Conservation (phyloP, 2,329 filamentous ascomycete genomes). For the Helotiales sp. region DNA sequence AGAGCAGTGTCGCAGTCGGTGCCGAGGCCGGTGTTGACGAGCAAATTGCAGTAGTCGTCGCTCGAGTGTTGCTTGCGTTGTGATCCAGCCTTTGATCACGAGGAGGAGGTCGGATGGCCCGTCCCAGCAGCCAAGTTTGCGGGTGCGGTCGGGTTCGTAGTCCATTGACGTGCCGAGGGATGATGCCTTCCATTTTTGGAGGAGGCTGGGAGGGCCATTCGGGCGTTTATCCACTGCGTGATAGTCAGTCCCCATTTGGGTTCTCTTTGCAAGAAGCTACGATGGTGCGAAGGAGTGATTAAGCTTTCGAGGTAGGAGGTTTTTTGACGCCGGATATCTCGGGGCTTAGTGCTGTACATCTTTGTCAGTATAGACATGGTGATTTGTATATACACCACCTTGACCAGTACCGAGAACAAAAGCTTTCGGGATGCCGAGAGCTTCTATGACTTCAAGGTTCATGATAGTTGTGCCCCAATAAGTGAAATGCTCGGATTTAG, state of each 20-base stretch:
- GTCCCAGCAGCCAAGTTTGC: constrained; percentile 56
- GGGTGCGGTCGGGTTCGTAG: constrained; percentile 53
- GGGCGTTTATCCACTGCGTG: constrained; percentile 50
- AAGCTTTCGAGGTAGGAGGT: too few species aligned
- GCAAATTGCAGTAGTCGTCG: constrained; percentile 52
- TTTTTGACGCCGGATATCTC: too few species aligned
- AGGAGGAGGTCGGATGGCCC: constrained; percentile 49
- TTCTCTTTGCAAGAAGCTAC: too few species aligned
- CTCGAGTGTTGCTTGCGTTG: constrained; percentile 47
- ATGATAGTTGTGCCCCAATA: constrained; percentile 61
- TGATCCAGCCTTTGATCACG: constrained; percentile 49
- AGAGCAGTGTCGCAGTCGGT: constrained; percentile 46
- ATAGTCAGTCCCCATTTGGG: too few species aligned
- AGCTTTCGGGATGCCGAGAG: constrained; percentile 52
- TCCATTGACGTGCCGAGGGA: constrained; percentile 60
- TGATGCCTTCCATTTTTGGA: constrained; percentile 54
- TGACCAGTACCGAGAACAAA: constrained; percentile 58
- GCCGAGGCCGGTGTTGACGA: constrained; percentile 53
- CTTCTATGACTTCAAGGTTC: constrained; percentile 60
- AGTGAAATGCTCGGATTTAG: constrained; percentile 52
- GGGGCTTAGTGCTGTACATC: too few species aligned
- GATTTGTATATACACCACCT: constrained; percentile 43
- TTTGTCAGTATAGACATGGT: too few species aligned
- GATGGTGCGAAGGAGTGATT: too few species aligned
- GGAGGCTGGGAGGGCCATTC: constrained; percentile 57